Evolutionary conservation across 1,284 basidiomycete genomes (phyloP).

Genomic region (Ganoderma boninense): DNA sequence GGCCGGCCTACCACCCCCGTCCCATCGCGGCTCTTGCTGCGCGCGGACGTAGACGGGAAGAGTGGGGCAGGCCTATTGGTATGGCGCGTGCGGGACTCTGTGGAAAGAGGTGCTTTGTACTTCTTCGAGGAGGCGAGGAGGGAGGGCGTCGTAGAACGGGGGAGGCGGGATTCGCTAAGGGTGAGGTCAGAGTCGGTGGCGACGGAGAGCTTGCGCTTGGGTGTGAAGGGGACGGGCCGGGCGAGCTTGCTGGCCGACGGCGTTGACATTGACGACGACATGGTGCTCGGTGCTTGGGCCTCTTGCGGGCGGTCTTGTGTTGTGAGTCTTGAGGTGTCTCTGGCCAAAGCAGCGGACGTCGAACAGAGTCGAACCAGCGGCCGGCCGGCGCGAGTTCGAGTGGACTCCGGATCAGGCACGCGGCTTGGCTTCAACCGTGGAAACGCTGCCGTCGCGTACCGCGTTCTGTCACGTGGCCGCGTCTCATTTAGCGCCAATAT

Average conservation of each 20-base stretch:
- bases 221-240: constrained; percentile 56
- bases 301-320: constrained; percentile 5
- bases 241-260: constrained; percentile 37
- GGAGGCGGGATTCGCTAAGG: constrained; percentile 23
- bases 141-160: constrained; percentile 47
- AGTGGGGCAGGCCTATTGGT: constrained; percentile 47
- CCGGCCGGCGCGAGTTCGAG: not conserved
- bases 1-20: constrained; percentile 43
- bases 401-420: not conserved
- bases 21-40: constrained; percentile 46
- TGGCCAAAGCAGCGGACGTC: not conserved
- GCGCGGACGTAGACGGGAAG: constrained; percentile 61
- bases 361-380: constrained; percentile 8
- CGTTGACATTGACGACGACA: constrained; percentile 31
- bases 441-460: constrained; percentile 31
- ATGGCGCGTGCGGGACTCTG: constrained; percentile 61
- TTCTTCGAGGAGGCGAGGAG: constrained; percentile 65
- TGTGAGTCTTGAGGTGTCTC: constrained; percentile 12
- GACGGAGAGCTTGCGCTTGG: constrained; percentile 58
- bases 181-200: constrained; percentile 33
- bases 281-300: constrained; percentile 13
- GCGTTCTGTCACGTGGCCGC: constrained; percentile 34
- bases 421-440: constrained; percentile 32
- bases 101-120: constrained; percentile 70
- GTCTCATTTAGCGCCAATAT: not conserved